phyloP scores from a whole-genome alignment of 2,329 filamentous ascomycete genomes.

The Botrytis paeoniae region DNA sequence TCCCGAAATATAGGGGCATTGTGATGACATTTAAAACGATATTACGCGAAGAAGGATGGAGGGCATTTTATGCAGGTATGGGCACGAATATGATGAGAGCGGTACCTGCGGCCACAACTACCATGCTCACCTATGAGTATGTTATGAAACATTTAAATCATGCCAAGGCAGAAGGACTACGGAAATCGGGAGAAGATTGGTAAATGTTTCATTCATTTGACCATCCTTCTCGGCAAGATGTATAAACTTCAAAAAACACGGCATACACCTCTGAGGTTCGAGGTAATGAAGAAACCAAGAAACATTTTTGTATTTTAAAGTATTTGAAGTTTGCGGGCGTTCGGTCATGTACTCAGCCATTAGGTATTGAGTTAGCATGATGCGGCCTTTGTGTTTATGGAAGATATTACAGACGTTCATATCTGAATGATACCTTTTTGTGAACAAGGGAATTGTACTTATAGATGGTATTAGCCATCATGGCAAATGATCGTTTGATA shows the following conservation, averaged over 20 bases:
- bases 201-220: slow-evolving; percentile 11
- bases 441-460: slow-evolving; percentile 22
- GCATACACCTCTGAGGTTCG: neutral
- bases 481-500: slow-evolving; percentile 9
- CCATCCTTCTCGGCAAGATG: neutral
- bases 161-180: slow-evolving; percentile 32
- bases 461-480: slow-evolving; percentile 23
- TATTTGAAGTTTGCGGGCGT: slow-evolving; percentile 26
- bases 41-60: slow-evolving; percentile 86
- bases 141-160: slow-evolving; percentile 41
- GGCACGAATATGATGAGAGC: slow-evolving; percentile 97
- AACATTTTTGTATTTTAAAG: slow-evolving; percentile 23
- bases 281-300: neutral
- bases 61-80: slow-evolving; percentile 94
- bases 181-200: slow-evolving; percentile 26
- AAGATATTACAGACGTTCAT: slow-evolving; percentile 23
- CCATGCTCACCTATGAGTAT: slow-evolving; percentile 95
- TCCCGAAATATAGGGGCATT: slow-evolving; percentile 68
- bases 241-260: neutral
- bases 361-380: slow-evolving; percentile 13
- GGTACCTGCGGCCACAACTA: slow-evolving; percentile 92
- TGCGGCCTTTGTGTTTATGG: slow-evolving; percentile 11
- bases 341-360: slow-evolving; percentile 20
- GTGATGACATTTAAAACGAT: slow-evolving; percentile 81
- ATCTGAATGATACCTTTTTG: slow-evolving; percentile 21